Base-by-base conservation (phyloP, 2,329 filamentous ascomycete species). In the Diplocarpon mali region DNA sequence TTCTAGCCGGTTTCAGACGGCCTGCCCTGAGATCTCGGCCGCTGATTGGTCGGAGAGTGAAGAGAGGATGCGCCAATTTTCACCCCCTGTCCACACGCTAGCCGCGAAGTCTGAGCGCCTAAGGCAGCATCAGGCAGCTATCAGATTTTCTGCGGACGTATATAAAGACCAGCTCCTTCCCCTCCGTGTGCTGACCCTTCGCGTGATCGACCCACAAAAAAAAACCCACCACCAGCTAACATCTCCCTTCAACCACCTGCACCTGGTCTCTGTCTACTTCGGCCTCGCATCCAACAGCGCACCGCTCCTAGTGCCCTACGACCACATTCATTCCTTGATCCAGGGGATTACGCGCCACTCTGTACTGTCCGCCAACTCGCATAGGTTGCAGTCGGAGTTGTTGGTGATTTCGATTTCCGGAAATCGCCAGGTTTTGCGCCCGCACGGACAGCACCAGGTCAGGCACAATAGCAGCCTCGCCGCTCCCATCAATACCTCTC, bases 321-420 rank as follows among this genome's bases (percentile, higher is more conserved):
- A 45, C 51, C 53, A 55, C 57, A 52, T 57, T 56, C 54, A 15
- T 42, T 42, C 40, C 54, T 58, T 55, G 48, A 54, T 41, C 37
- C 46, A 45, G 48, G 48, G 48, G 48, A 53, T 48, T 47, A 45
- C 43, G 44, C 49, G 35, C 39, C 35, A 35, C 28, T 30, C 15
- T 35, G 11, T 17, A 16, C 29, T 31, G 39, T 24, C 7, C 20
- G 20, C 20, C 20, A 4, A 7, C 20, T 24, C 7, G 20, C 20
- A 24, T 7, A 24, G 7, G 20, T 4, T 7, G 3, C 20, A 24
- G 20, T 24, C 20, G 7, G 20, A 7, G 20, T 24, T 24, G 20
- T 24, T 24, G 20, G 20, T 24, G 20, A 24, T 24, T 7, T 24
- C 20, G 20, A 24, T 7, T 4, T 24, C 20, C 7, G 20, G 20